Conservation (phyloP, 129 eudicot species). For the Chrysanthemum makinoi region DNA sequence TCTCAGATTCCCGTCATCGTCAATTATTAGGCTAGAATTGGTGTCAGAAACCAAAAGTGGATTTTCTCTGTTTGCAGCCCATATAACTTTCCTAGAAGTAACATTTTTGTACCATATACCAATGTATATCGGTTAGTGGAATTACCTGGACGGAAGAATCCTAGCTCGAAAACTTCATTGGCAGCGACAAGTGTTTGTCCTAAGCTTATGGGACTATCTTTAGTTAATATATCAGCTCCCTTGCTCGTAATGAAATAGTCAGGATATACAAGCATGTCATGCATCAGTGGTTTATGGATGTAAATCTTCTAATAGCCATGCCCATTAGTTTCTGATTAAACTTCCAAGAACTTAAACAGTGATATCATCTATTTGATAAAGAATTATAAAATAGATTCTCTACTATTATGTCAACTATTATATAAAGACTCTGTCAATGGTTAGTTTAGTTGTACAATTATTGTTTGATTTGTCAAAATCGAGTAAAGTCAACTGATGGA, state of each 20-base stretch:
- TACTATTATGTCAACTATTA: background rate
- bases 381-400: background rate
- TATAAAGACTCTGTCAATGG: background rate
- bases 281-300: background rate
- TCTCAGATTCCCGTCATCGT: constrained; percentile 16
- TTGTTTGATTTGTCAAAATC: background rate
- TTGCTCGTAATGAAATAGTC: background rate
- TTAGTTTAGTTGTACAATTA: no score
- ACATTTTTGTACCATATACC: background rate
- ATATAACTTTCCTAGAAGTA: background rate
- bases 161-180: constrained; percentile 7
- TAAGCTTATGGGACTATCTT: background rate
- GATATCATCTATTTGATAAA: no score
- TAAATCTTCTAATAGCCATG: background rate
- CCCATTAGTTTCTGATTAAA: background rate
- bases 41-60: constrained; percentile 18
- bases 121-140: background rate
- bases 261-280: background rate
- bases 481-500: background rate
- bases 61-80: constrained; percentile 30
- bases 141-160: background rate
- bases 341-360: no score
- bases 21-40: constrained; percentile 5
- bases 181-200: constrained; percentile 21
- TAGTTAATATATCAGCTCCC: constrained; percentile 7